Base-by-base conservation (phyloP, 306 rosid species). In the Luffa acutangula region DNA sequence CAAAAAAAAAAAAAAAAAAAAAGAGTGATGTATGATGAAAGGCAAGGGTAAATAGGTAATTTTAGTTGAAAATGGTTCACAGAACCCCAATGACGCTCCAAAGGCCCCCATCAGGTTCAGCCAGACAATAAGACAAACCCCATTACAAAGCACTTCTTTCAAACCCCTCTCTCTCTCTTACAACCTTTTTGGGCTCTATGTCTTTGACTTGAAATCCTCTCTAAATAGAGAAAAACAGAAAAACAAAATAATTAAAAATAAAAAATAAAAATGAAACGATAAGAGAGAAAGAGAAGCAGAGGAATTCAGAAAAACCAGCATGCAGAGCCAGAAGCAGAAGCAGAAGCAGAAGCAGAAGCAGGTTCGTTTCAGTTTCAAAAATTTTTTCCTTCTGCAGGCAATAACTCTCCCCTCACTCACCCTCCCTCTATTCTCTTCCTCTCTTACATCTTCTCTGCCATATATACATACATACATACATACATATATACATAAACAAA, bases 91-190 rank as follows among this genome's bases (percentile, higher is more conserved):
- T 53, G 31, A 36, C 69, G 71, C 71, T 63, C 41, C 10, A n/a
- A 41, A 18, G 48, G 15, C 33, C 56, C 53, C 56, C 56, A 71
- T 20, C 76, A 71, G 33, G 76, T 71, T 43, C 8, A 13, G n/a
- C 37, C 76, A 71, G 8, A 71, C 76, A 71, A 71, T 21, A 71
- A 45, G 76, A 71, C 76, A 71, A 64, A 64, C 21, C n/a, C 70
- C 42, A 63, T 31, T 63, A 63, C 70, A 7, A 56, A 51, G 31
- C 31, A 25, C 31, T 25, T 25, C 31, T 25, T 25, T 25, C 31
- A 25, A 25, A 25, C 31, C 56, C 15, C 70, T 34, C n/a, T 33
- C n/a, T 21, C 65, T 58, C 37, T 58, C 45, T 34, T 33, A 4
- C 70, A 6, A 12, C 33, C 56, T 21, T 48, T 71, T 70, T 5